phyloP scores from a whole-genome alignment of 345 rosid genomes.

The Mangifera indica region DNA sequence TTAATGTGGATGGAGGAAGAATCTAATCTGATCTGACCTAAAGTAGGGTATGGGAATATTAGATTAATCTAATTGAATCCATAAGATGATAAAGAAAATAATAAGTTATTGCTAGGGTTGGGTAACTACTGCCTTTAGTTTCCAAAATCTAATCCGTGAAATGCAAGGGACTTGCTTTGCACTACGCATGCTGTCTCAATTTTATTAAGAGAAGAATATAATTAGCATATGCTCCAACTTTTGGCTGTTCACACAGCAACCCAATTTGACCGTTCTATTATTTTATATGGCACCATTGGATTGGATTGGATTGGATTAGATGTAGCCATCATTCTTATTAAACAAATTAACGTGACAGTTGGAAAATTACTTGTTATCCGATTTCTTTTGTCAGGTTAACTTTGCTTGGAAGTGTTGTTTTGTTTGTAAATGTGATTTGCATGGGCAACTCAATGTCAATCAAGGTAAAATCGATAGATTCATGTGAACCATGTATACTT shows the following conservation, averaged over 20 bases:
- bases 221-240: not conserved
- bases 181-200: not conserved
- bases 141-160: constrained; percentile 1
- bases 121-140: constrained; percentile 21
- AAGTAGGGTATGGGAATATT: constrained; percentile 10
- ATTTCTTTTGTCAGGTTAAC: not conserved
- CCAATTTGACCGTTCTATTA: too few species aligned
- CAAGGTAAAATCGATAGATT: not conserved
- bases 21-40: not conserved
- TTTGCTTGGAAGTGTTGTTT: not conserved
- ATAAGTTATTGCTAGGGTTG: constrained; percentile 12
- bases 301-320: too few species aligned
- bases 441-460: not conserved
- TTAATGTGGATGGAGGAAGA: not conserved
- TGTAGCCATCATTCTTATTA: too few species aligned
- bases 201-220: constrained; percentile 1
- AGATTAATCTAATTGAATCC: constrained; percentile 11
- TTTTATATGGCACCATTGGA: too few species aligned
- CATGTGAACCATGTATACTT: too few species aligned
- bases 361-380: not conserved
- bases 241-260: not conserved
- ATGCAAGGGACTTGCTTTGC: not conserved
- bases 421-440: not conserved
- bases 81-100: not conserved
- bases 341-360: not conserved